Evolutionary conservation across 352 stramenopile genomes (phyloP).

Genomic region (Phytophthora europaea): DNA sequence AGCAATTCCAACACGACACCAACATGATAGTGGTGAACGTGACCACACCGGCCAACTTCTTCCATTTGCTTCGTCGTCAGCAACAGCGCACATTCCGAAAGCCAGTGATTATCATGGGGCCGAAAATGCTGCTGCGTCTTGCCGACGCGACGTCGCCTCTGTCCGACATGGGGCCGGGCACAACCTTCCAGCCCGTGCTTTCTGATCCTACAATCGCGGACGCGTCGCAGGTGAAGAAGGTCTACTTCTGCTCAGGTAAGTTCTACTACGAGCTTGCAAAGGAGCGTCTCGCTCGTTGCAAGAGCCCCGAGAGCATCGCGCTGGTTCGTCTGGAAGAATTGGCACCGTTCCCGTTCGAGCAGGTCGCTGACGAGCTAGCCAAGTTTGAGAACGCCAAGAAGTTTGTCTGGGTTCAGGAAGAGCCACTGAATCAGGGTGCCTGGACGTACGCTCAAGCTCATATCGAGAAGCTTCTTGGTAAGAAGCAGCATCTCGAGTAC

Average conservation of each 20-base stretch:
- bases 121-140: conserved; percentile 82
- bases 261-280: conserved; percentile 90
- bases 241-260: conserved; percentile 87
- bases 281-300: conserved; percentile 61
- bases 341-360: conserved; percentile 86
- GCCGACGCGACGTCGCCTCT: conserved; percentile 72
- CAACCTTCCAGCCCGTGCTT: conserved; percentile 76
- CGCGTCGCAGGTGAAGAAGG: conserved; percentile 62
- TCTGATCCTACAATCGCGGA: conserved; percentile 61
- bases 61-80: conserved; percentile 95
- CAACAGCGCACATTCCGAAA: conserved; percentile 82
- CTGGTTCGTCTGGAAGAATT: conserved; percentile 86
- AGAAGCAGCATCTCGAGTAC: conserved; percentile 70
- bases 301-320: conserved; percentile 58
- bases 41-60: conserved; percentile 96
- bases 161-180: conserved; percentile 67
- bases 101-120: conserved; percentile 78
- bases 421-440: conserved; percentile 84
- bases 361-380: conserved; percentile 61
- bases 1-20: conserved; percentile 71
- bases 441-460: conserved; percentile 80
- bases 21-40: conserved; percentile 90
- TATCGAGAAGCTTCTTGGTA: conserved; percentile 75
- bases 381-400: conserved; percentile 75
- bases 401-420: conserved; percentile 86